Base-by-base conservation (phyloP, 2,329 filamentous ascomycete species). In the Hymenoscyphus fraxineus region DNA sequence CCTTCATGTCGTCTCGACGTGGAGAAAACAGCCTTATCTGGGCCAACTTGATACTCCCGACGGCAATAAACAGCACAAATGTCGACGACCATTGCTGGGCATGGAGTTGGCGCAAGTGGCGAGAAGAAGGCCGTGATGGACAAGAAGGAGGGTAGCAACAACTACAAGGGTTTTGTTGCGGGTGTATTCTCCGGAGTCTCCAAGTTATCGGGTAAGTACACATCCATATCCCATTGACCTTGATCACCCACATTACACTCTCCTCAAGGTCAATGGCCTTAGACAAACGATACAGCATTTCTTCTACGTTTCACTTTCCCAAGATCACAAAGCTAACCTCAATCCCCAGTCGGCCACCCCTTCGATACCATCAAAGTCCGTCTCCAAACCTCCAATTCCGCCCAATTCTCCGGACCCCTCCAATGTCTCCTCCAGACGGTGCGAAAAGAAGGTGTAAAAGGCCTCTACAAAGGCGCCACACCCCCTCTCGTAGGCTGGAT, bases 281-380 rank as follows among this genome's bases (percentile, higher is more conserved):
- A 7, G 35, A 35, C 4, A 35, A 6, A 41, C 32, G 27, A 12
- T 40, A 19, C 32, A 13, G 1, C n/a, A 5, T 7, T 2, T 12
- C 39, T 40, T 19, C 6, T 7, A 35, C 35, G 6, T 7, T n/a
- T 51, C 44, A 27, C 44, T 51, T 19, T 7, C n/a, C n/a, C 44
- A 22, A 27, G 22, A 22, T 10, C 44, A 4, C 6, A 59, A 61
- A 38, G 56, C 63, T 60, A 62, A 59, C 51, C 35, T 22, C 9
- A 27, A 51, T 19, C 58, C 61, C n/a, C 64, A 76, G 74, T 89
- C 73, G 86, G 86, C 65, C 86, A 89, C 73, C 86, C 91, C 31
- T 98, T 99, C 80, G 95, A 99, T 78, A 98, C 95, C 0, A 87
- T 99, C 77, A 99, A 99, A 79, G 94, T 98, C 62, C 92, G 95